Evolutionary conservation across 2,329 filamentous ascomycete genomes (phyloP), one percentile per base, ranked within the genome.

Genomic region (Bipolaris bicolor): DNA sequence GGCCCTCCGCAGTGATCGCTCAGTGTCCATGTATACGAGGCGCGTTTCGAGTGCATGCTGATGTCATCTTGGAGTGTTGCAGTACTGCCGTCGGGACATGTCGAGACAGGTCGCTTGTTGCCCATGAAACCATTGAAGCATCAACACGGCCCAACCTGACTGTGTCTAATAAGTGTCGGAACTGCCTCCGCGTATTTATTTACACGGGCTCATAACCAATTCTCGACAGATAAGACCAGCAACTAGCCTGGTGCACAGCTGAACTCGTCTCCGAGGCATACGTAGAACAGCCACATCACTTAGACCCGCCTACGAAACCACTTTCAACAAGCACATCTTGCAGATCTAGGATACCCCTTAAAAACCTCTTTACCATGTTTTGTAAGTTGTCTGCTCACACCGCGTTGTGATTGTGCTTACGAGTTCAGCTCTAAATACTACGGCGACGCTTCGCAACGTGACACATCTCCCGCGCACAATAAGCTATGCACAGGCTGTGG

Each of bases 371-470:
- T 20, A 53, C 22, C 61, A 74, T 75, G 72, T 72, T 72, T 43
- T 73, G 72, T 74, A 70, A 40, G 67, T 39, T 15, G 29, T 18
- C 18, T 7, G 16, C 13, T 9, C 29, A 16, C 18, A 18, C 7
- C 0, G 9, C 50, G 31, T 5, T 3, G n/a, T 2, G 7, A 15
- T 3, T n/a, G 0, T 2, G 10, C 39, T 54, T 15, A 36, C n/a
- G 41, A n/a, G 45, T 54, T 7, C 58, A 77, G 73, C 72, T 20
- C 61, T 76, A 58, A 71, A 48, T 31, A 69, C 73, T 7, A 74
- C 72, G 16, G 69, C 69, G 10, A 71, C 58, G 7, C 67, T 76
- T 11, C 66, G 70, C 60, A 73, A 76, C 58, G 62, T 71, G 47
- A 76, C 74, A 16, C 68, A 66, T 24, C 66, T 77, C 26, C 73